A percentile compares a stretch with the other conserved stretches of the same genome.
These are phyloP conservation scores for Phytophthora capsici DNA, from an alignment of 352 stramenopile species.

Conservation along the genomic window DNA sequence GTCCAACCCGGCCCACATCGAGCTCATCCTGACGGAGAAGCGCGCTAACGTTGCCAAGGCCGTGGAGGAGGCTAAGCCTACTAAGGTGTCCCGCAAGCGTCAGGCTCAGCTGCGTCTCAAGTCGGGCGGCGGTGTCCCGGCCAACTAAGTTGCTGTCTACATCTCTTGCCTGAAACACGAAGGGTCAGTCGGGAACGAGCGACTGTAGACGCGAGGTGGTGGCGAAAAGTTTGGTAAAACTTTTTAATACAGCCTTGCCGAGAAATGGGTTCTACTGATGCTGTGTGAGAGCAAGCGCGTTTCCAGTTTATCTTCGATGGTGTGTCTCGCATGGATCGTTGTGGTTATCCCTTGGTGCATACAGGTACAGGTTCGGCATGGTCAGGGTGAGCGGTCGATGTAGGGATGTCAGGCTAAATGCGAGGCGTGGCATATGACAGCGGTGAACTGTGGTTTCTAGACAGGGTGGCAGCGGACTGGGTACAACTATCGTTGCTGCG, in stretches of 20 bases:
- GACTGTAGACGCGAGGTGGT: slow-evolving; percentile 54
- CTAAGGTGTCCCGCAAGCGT: slow-evolving; percentile 90
- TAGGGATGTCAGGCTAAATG: not conserved
- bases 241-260: slow-evolving; percentile 84
- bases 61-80: slow-evolving; percentile 87
- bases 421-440: slow-evolving; percentile 2
- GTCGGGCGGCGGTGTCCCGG: slow-evolving; percentile 84
- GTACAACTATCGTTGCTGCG: too few species aligned
- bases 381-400: not conserved
- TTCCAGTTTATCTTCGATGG: slow-evolving; percentile 29
- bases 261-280: slow-evolving; percentile 80
- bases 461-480: not conserved
- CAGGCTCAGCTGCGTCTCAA: slow-evolving; percentile 90
- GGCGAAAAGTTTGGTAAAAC: slow-evolving; percentile 55
- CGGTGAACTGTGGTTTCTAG: not conserved
- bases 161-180: slow-evolving; percentile 41
- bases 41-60: slow-evolving; percentile 93
- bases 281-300: slow-evolving; percentile 42
- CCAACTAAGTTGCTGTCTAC: slow-evolving; percentile 68
- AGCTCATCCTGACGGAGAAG: slow-evolving; percentile 99
- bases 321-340: slow-evolving; percentile 20
- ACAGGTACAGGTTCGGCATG: slow-evolving; percentile 26
- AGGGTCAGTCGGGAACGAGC: slow-evolving; percentile 35
- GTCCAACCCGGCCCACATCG: slow-evolving; percentile 98
- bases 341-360: slow-evolving; percentile 33